Evolutionary conservation across 768 basidiomycete species (phyloP).

Genomic region (Antrodiella citrinella): DNA sequence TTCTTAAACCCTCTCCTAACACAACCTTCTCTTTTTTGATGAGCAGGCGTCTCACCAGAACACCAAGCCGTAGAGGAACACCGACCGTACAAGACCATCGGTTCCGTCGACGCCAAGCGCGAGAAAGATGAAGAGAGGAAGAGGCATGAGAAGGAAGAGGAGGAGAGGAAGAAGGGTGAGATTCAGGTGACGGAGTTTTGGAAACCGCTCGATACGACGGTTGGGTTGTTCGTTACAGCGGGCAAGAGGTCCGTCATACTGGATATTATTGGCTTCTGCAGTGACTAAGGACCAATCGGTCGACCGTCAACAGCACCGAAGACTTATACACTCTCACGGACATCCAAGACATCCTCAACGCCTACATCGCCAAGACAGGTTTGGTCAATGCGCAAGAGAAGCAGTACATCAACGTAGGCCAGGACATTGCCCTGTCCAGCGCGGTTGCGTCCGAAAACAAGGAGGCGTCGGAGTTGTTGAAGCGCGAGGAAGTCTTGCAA

Average conservation of each 20-base stretch:
- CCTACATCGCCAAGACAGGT: conserved; percentile 51
- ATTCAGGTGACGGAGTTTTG: conserved; percentile 61
- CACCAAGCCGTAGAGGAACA: conserved; percentile 55
- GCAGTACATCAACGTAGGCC: conserved; percentile 64
- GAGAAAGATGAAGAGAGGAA: conserved; percentile 52
- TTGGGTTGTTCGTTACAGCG: conserved; percentile 54
- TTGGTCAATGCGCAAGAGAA: conserved; percentile 62
- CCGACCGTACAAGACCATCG: conserved; percentile 45
- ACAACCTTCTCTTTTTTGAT: too few species aligned
- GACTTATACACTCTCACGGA: conserved; percentile 49
- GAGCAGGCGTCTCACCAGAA: conserved; percentile 39
- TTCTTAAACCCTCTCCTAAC: neutral
- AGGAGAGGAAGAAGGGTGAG: conserved; percentile 35
- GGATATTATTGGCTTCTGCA: too few species aligned
- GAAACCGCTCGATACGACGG: conserved; percentile 58
- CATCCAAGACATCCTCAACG: conserved; percentile 47
- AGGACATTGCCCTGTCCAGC: conserved; percentile 19
- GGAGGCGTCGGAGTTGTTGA: conserved; percentile 42
- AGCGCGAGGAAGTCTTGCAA: conserved; percentile 54
- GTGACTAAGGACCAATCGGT: neutral
- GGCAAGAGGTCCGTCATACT: conserved; percentile 41
- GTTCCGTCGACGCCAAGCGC: conserved; percentile 56
- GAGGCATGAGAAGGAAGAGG: conserved; percentile 38
- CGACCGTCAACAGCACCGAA: conserved; percentile 33
- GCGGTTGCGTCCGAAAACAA: conserved; percentile 26